A percentile compares a stretch with the other conserved stretches of the same genome.
Conservation (phyloP, 768 basidiomycete genomes). For the Amanita muscaria region DNA sequence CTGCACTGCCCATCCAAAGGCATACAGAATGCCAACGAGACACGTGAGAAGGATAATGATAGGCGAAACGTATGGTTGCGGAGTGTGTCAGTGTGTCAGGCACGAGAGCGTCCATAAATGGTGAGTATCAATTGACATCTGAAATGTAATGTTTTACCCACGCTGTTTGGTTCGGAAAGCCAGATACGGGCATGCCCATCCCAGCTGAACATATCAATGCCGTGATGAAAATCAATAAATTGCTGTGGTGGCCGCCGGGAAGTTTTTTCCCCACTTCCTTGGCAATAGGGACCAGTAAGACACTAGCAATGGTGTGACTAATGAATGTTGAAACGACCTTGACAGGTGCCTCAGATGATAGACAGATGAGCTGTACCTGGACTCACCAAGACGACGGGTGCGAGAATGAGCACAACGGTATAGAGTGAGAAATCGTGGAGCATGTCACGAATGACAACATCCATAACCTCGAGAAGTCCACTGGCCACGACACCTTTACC, state of each 20-base stretch:
- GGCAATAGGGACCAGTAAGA: conserved; percentile 95
- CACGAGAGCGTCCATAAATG: background rate
- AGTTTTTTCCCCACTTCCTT: conserved; percentile 80
- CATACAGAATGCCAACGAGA: too few relatives aligned
- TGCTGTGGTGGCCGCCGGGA: conserved; percentile 52
- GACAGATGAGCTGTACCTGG: background rate
- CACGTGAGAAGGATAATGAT: too few relatives aligned
- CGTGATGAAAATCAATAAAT: conserved; percentile 89
- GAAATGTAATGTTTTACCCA: conserved; percentile 34
- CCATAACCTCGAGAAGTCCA: conserved; percentile 77
- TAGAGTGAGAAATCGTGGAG: conserved; percentile 60
- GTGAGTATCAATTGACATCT: conserved; percentile 9
- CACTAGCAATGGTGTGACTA: conserved; percentile 94
- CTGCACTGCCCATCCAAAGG: conserved; percentile 47
- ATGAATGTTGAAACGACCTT: conserved; percentile 90
- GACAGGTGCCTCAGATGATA: background rate
- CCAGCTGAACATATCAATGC: conserved; percentile 89
- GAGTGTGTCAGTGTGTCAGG: too few relatives aligned
- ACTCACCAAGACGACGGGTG: conserved; percentile 60
- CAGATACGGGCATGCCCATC: conserved; percentile 98
- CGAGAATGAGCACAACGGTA: conserved; percentile 62
- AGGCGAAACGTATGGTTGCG: too few relatives aligned
- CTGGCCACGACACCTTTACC: conserved; percentile 90
- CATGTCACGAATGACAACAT: conserved; percentile 45
- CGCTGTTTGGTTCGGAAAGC: conserved; percentile 99